Evolutionary conservation across 192 early-diverging fungal species (phyloP).

Genomic region (Obelidium mucronatum): DNA sequence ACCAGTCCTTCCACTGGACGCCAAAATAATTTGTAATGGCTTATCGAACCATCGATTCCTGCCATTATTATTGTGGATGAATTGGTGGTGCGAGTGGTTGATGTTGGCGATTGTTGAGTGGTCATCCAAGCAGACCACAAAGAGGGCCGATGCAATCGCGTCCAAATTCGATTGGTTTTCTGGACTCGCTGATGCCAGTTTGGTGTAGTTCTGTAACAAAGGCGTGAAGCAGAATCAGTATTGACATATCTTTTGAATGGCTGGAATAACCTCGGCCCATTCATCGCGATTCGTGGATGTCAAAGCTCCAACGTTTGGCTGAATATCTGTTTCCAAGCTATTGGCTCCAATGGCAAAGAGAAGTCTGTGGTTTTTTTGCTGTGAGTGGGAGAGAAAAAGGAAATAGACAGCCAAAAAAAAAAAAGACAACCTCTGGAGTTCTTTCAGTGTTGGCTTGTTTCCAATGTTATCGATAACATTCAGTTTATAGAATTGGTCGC

Average conservation of each 20-base stretch:
- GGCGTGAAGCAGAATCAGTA: conserved; percentile 40
- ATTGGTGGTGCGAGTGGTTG: conserved; percentile 72
- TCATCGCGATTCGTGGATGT: conserved; percentile 86
- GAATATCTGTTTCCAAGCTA: conserved; percentile 41
- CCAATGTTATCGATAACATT: conserved; percentile 76
- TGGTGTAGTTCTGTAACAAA: conserved; percentile 35
- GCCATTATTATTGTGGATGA: conserved; percentile 80
- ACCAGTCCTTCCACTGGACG: conserved; percentile 84
- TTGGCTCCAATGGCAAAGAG: conserved; percentile 48
- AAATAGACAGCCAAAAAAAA: background rate
- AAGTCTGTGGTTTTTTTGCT: no score
- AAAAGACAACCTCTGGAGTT: conserved; percentile 46
- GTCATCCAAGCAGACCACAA: conserved; percentile 90
- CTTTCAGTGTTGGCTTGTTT: conserved; percentile 61
- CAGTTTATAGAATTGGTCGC: conserved; percentile 85
- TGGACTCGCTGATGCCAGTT: conserved; percentile 36
- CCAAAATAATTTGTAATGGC: conserved; percentile 84
- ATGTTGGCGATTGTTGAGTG: conserved; percentile 64
- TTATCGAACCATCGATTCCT: conserved; percentile 98
- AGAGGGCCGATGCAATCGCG: conserved; percentile 79
- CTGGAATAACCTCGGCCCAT: conserved; percentile 64
- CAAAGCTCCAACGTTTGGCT: conserved; percentile 77
- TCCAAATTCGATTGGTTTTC: conserved; percentile 64
- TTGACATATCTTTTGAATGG: background rate
- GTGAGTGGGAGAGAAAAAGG: background rate